phyloP scores from a whole-genome alignment of 768 basidiomycete genomes.

The Lactarius indigo region DNA sequence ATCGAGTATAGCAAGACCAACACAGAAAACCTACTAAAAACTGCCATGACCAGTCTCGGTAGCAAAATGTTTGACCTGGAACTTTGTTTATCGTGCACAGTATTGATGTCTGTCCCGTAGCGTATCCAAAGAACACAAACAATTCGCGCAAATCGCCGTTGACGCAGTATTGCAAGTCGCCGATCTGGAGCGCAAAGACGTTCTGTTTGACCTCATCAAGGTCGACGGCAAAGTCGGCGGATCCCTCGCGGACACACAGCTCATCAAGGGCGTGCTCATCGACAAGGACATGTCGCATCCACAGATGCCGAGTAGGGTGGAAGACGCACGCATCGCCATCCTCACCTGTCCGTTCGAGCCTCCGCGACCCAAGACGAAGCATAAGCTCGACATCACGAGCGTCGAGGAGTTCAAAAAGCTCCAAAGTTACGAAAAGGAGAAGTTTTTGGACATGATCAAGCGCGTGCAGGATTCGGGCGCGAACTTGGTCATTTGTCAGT shows the following conservation, averaged over 20 bases:
- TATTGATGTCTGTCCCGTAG: conserved; percentile 39
- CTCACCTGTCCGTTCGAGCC: conserved; percentile 99
- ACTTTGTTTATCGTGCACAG: background rate
- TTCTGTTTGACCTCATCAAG: conserved; percentile 97
- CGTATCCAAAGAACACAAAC: conserved; percentile 92
- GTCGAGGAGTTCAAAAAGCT: conserved; percentile 97
- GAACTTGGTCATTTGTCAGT: conserved; percentile 98
- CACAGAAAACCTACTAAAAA: conserved; percentile 86
- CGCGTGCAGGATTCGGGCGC: conserved; percentile 95
- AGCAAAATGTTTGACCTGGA: conserved; percentile 87
- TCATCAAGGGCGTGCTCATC: conserved; percentile 96
- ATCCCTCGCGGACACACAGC: conserved; percentile 87
- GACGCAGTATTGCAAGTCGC: conserved; percentile 95
- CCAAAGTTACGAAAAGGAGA: conserved; percentile 91
- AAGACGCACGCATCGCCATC: conserved; percentile 91
- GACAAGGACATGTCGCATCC: conserved; percentile 99
- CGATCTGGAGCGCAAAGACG: conserved; percentile 90
- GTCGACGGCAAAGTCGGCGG: conserved; percentile 99
- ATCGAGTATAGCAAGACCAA: conserved; percentile 81
- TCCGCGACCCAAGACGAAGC: conserved; percentile 98
- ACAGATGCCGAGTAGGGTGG: conserved; percentile 89
- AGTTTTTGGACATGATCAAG: conserved; percentile 96
- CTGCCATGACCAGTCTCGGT: conserved; percentile 93
- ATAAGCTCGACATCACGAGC: conserved; percentile 94
- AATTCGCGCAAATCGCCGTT: conserved; percentile 97